Evolutionary conservation across 1,139 yeast genomes (phyloP).

Genomic region (Schwanniomyces etchellsii): DNA sequence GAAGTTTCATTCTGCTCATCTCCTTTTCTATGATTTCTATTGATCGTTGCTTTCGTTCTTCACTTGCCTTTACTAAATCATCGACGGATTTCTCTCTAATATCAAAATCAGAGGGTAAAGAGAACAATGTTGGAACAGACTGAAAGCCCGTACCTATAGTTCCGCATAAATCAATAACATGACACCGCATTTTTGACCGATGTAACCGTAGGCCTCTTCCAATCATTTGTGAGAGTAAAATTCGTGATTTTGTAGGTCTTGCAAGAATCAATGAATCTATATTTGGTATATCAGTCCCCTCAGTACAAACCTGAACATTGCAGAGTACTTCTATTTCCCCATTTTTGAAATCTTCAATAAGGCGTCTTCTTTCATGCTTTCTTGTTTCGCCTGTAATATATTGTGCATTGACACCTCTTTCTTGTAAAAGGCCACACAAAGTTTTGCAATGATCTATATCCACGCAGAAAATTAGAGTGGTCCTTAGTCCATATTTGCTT

Average conservation of each 20-base stretch:
- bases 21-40: slow-evolving; percentile 10
- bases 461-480: slow-evolving; percentile 76
- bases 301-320: slow-evolving; percentile 89
- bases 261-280: slow-evolving; percentile 77
- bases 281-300: slow-evolving; percentile 92
- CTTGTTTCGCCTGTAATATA: slow-evolving; percentile 68
- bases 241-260: slow-evolving; percentile 74
- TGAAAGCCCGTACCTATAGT: slow-evolving; percentile 53
- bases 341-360: slow-evolving; percentile 52
- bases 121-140: slow-evolving; percentile 57
- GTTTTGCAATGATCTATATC: slow-evolving; percentile 61
- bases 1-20: neutral
- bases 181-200: slow-evolving; percentile 59
- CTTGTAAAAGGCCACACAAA: slow-evolving; percentile 49
- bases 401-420: slow-evolving; percentile 63
- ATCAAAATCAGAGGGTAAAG: slow-evolving; percentile 24
- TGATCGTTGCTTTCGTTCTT: slow-evolving; percentile 11
- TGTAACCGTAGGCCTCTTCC: slow-evolving; percentile 81
- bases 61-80: slow-evolving; percentile 22
- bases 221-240: slow-evolving; percentile 77
- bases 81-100: slow-evolving; percentile 26
- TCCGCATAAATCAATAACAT: slow-evolving; percentile 73
- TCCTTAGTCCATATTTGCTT: slow-evolving; percentile 35
- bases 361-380: slow-evolving; percentile 42
- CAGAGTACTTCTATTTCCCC: slow-evolving; percentile 69